A percentile compares a stretch with the other conserved stretches of the same genome.
These are phyloP conservation scores for Mallotus japonicus DNA, from an alignment of 441 rosid species.

Conservation along the genomic window DNA sequence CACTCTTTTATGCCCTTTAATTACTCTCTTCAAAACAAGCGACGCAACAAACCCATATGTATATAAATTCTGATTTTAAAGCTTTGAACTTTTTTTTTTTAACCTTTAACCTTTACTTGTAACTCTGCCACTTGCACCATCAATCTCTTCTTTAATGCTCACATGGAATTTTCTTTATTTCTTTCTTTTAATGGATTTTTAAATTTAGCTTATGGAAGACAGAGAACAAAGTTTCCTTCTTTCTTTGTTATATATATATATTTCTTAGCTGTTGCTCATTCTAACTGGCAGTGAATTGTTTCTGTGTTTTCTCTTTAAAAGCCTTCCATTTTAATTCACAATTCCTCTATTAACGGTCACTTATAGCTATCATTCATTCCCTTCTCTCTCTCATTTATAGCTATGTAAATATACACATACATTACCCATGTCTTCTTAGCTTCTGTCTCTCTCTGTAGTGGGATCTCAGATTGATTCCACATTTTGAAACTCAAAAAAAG, in stretches of 20 bases:
- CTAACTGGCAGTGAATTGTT: constrained; percentile 20
- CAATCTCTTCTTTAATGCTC: background rate
- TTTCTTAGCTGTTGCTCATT: constrained; percentile 28
- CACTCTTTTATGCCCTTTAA: background rate
- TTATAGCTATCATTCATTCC: constrained; percentile 6
- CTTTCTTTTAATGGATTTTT: background rate
- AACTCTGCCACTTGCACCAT: constrained; percentile 7
- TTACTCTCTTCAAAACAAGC: background rate
- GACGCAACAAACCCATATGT: background rate
- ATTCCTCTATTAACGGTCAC: constrained; percentile 29
- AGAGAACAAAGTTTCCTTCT: background rate
- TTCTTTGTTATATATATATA: too few species aligned
- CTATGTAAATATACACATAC: constrained; percentile 2
- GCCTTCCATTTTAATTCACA: constrained; percentile 1
- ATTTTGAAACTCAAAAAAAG: background rate
- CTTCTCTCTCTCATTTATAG: constrained; percentile 15
- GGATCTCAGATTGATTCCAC: constrained; percentile 17
- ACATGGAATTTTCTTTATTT: background rate
- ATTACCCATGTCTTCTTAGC: background rate
- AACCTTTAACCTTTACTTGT: background rate
- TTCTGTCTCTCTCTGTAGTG: constrained; percentile 8
- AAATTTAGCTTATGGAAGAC: background rate
- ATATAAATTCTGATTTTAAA: constrained; percentile 3
- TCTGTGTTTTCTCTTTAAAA: background rate
- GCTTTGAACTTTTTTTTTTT: background rate